Evolutionary conservation across 129 eudicot species (phyloP).

Genomic region (Helianthus annuus): HanXRQr2.0-SUNRISE NC_035443.2:85092121-85092620

Average conservation of each 20-base stretch:
- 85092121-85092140: conserved; percentile 23
- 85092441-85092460: conserved; percentile 45
- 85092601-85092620: conserved; percentile 31
- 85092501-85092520: conserved; percentile 40
- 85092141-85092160: neutral
- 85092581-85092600: conserved; percentile 37
- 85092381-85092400: conserved; percentile 81
- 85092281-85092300: conserved; percentile 72
- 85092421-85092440: conserved; percentile 91
- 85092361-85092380: conserved; percentile 90
- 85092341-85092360: conserved; percentile 71
- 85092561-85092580: neutral
- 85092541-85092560: conserved; percentile 15
- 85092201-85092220: conserved; percentile 94
- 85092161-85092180: neutral
- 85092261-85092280: conserved; percentile 95
- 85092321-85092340: conserved; percentile 79
- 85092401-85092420: conserved; percentile 93
- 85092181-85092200: conserved; percentile 23
- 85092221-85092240: conserved; percentile 88
- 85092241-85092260: conserved; percentile 86
- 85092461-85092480: conserved; percentile 43
- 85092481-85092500: conserved; percentile 15
- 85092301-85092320: conserved; percentile 93
- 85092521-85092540: conserved; percentile 41